Base-by-base conservation (phyloP, 148 eudicot genomes). In the Linanthus parryae region DNA sequence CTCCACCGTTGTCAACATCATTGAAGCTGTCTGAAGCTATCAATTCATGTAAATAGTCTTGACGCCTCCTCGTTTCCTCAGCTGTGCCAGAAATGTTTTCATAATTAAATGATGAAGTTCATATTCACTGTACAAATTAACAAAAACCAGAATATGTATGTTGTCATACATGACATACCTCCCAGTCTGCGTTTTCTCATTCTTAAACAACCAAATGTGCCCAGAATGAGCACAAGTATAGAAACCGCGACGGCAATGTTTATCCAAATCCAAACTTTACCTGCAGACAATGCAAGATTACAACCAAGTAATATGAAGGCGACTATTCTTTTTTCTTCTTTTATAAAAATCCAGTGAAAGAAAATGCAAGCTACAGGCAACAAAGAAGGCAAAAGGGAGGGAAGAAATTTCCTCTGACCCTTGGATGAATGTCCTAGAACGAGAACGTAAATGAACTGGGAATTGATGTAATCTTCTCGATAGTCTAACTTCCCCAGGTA, bases 141-240 rank as follows among this genome's bases (percentile, higher is more conserved):
- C 8, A 25, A 6, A 15, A 36, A 6, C 2, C 13, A 21, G 9
- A 22, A 15, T 39, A 21, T 13, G 13, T 51, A 30, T n/a, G n/a
- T n/a, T n/a, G n/a, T n/a, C n/a, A n/a, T n/a, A n/a, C n/a, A 30
- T 40, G 42, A 61, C 33, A 14, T 52, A 61, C 65, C 55, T 41
- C 33, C 24, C 17, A 18, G 29, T 43, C 44, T 61, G n/a, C 30
- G 21, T 20, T 52, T 61, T 54, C 29, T 52, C 43, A 15, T 22
- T 30, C 30, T 24, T 23, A 41, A 13, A 43, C 4, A 52, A 36
- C 35, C 44, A n/a, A 61, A 25, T 20, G 21, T 16, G 43, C 43
- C 30, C 27, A 52, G 8, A 8, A 12, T 28, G 16, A 60, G 36
- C 30, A 26, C 4, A 22, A 43, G 50, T 10, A 52, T 13, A 30